Conservation (phyloP, 352 stramenopile genomes). For the Elongisporangium undulatum region DNA sequence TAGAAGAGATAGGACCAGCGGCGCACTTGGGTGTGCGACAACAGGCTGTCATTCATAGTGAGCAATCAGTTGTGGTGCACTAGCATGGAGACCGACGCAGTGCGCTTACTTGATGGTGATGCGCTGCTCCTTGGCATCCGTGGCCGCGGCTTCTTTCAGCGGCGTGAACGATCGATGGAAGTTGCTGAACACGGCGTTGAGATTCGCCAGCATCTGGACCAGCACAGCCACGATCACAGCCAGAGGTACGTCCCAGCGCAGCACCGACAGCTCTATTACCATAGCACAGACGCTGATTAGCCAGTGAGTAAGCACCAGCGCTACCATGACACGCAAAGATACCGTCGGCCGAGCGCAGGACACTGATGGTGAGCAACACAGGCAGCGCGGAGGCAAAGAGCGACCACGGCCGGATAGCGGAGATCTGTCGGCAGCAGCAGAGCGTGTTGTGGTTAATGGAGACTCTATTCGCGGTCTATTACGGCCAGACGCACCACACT, state of each 20-base stretch:
- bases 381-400: slow-evolving; percentile 53
- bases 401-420: slow-evolving; percentile 45
- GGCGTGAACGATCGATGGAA: slow-evolving; percentile 59
- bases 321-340: background rate
- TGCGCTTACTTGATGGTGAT: slow-evolving; percentile 63
- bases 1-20: slow-evolving; percentile 66
- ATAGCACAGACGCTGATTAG: background rate
- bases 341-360: slow-evolving; percentile 35
- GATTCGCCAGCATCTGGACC: slow-evolving; percentile 64
- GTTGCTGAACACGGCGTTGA: slow-evolving; percentile 68
- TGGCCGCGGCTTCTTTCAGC: slow-evolving; percentile 11
- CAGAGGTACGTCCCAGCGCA: slow-evolving; percentile 33
- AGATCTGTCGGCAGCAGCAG: slow-evolving; percentile 15
- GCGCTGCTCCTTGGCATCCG: slow-evolving; percentile 29
- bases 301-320: background rate
- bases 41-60: slow-evolving; percentile 30
- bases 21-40: slow-evolving; percentile 68
- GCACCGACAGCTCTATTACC: slow-evolving; percentile 18
- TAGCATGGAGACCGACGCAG: background rate
- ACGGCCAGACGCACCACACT: slow-evolving; percentile 29
- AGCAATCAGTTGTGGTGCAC: background rate
- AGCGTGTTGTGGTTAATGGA: background rate
- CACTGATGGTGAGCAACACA: slow-evolving; percentile 45
- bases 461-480: background rate
- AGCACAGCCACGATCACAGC: slow-evolving; percentile 43